Percentiles rank a stretch among this genome's conserved stretches.
These are phyloP conservation scores for Quercus berberidifolia DNA, from an alignment of 306 rosid species.

Conservation along the genomic window DNA sequence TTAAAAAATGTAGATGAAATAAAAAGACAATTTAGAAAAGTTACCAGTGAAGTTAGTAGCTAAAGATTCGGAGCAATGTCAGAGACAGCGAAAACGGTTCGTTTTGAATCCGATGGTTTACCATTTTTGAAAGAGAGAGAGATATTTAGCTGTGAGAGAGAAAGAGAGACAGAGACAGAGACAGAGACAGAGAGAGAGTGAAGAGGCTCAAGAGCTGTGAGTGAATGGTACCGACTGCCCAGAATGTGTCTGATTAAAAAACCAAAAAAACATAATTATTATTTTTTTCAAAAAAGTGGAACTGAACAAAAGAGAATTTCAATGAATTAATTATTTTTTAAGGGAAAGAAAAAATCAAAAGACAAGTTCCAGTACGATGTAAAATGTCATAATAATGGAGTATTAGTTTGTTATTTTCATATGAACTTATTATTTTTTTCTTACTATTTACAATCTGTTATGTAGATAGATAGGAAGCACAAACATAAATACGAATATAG, in stretches of 20 bases:
- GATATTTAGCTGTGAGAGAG: neutral
- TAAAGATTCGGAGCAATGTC: constrained; percentile 31
- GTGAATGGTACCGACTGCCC: constrained; percentile 26
- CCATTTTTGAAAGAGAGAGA: constrained; percentile 10
- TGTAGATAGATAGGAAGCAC: accelerated
- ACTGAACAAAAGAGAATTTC: no score
- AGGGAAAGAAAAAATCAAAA: no score
- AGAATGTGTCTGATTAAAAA: constrained; percentile 14
- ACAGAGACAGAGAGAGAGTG: neutral
- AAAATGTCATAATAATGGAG: no score
- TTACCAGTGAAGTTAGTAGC: constrained; percentile 16
- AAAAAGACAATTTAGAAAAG: constrained; percentile 7
- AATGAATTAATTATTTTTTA: no score
- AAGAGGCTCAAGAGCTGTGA: neutral
- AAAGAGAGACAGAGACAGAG: neutral
- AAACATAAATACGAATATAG: accelerated
- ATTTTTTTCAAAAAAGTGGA: no score
- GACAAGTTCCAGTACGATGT: accelerated
- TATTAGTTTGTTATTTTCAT: no score
- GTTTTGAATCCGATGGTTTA: constrained; percentile 1
- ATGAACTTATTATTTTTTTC: accelerated
- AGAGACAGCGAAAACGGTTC: constrained; percentile 8
- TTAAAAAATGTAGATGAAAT: neutral
- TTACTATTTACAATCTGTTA: accelerated
- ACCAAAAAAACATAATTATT: no score